Base-by-base conservation (phyloP, 495 filamentous ascomycete genomes). In the Penicillium antarcticum region DNA sequence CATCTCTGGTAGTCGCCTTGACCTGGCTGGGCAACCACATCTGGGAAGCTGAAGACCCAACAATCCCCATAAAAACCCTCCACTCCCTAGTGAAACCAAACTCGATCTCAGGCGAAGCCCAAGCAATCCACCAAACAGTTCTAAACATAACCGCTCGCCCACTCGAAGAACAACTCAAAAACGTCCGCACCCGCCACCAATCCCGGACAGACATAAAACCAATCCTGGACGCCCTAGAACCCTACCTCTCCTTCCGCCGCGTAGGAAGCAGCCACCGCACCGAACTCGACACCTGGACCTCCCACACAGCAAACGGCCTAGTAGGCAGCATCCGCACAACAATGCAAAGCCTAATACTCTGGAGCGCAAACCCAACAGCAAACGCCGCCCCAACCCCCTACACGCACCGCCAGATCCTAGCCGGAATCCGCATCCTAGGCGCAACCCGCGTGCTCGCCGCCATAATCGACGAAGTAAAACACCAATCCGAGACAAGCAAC, bases 1-100 rank as follows among this genome's bases (percentile, higher is more conserved):
- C 94, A 2, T 92, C 91, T 10, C 78, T 97, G 8, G 83, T 96
- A 9, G 79, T 86, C 2, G 91, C 87, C 2, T 74, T 97, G 26
- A 79, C 79, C 3, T 96, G 88, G 82, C 81, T 98, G 34, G 80
- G 86, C 0, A 84, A 87, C 39, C 83, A 88, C 56, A 82, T 95
- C n/a, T 92, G 89, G 86, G 84, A 85, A 63, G 73, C 66, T 0
- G 75, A 76, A 52, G 84, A 85, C 49, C 79, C 85, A 11, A 74
- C 89, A 5, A 79, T 97, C 31, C 66, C 70, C 0, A 34, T 78
- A 32, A 86, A 85, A 54, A 83, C 95, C 13, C 73, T 98, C 3
- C 79, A 87, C 45, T 79, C 90, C 18, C 78, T 97, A 13, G 69
- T 97, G 8, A 82, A 80, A 42, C 88, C 91, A 2, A 81, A 76